phyloP scores from a whole-genome alignment of 768 basidiomycete genomes.

The Naganishia vishniacii region DNA sequence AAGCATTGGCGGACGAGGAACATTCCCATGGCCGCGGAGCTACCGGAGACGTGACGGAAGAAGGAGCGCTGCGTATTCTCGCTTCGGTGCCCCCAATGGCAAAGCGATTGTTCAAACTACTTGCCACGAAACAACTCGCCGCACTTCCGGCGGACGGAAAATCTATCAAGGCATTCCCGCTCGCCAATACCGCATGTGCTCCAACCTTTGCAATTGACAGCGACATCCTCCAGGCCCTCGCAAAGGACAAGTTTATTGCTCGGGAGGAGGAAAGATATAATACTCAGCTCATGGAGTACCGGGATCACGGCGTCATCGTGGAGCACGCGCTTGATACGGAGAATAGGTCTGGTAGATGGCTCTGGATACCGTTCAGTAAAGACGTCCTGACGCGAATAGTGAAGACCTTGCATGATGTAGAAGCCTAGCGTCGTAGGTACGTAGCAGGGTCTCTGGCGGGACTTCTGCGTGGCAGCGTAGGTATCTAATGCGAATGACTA shows the following conservation, averaged over 20 bases:
- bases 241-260: conserved; percentile 78
- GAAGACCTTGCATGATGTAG: conserved; percentile 40
- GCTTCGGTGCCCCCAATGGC: conserved; percentile 82
- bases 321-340: conserved; percentile 49
- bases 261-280: conserved; percentile 78
- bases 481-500: too few relatives aligned
- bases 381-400: conserved; percentile 57
- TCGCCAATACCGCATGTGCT: conserved; percentile 60
- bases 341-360: conserved; percentile 56
- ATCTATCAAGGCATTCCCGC: conserved; percentile 46
- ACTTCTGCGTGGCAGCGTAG: too few relatives aligned
- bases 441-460: too few relatives aligned
- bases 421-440: conserved; percentile 29
- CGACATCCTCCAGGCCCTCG: conserved; percentile 51
- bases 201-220: conserved; percentile 58
- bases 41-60: conserved; percentile 55
- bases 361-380: conserved; percentile 83
- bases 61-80: conserved; percentile 71
- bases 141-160: conserved; percentile 51
- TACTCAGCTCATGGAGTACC: conserved; percentile 78
- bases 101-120: conserved; percentile 68
- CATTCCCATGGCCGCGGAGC: conserved; percentile 38
- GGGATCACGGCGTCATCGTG: conserved; percentile 81
- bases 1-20: conserved; percentile 48
- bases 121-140: conserved; percentile 66